phyloP scores from a whole-genome alignment of 2,329 filamentous ascomycete species.

The Colletotrichum higginsianum region DNA sequence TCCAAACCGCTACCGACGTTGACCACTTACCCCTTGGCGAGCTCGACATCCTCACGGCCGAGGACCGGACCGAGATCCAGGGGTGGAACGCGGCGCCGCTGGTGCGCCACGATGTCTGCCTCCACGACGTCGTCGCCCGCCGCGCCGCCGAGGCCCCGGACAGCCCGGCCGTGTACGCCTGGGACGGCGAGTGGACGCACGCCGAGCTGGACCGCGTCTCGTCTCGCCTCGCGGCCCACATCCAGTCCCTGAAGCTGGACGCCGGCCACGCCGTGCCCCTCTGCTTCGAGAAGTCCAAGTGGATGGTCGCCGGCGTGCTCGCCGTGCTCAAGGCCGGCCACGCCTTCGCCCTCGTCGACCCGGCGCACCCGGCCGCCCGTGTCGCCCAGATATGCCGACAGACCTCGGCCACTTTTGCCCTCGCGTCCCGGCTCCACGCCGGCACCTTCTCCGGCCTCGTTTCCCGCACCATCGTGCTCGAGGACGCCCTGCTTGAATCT shows the following conservation, averaged over 20 bases:
- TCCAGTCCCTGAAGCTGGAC: conserved; percentile 8
- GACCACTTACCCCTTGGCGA: conserved; percentile 3
- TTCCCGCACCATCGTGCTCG: background rate
- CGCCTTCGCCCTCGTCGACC: conserved; percentile 47
- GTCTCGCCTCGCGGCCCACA: conserved; percentile 39
- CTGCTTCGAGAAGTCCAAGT: conserved; percentile 55
- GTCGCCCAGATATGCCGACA: conserved; percentile 38
- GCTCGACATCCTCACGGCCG: conserved; percentile 14
- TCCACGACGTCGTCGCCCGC: conserved; percentile 5
- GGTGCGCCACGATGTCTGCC: conserved; percentile 2
- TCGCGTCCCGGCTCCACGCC: conserved; percentile 11
- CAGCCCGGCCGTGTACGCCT: conserved; percentile 43
- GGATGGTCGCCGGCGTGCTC: conserved; percentile 52
- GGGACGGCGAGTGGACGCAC: conserved; percentile 46
- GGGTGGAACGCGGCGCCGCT: conserved; percentile 4
- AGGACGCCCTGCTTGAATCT: conserved; percentile 38
- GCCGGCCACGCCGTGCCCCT: conserved; percentile 50
- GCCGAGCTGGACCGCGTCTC: conserved; percentile 44
- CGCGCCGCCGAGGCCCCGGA: conserved; percentile 17
- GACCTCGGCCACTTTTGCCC: conserved; percentile 14
- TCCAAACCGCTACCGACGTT: background rate
- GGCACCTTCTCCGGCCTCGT: conserved; percentile 1
- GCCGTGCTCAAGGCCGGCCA: conserved; percentile 54
- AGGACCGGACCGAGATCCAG: conserved; percentile 18
- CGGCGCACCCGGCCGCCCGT: conserved; percentile 43